A percentile compares a stretch with the other conserved stretches of the same genome.
These are phyloP conservation scores for Citrullus amarus DNA, from an alignment of 306 rosid genomes.

Conservation along the genomic window DNA sequence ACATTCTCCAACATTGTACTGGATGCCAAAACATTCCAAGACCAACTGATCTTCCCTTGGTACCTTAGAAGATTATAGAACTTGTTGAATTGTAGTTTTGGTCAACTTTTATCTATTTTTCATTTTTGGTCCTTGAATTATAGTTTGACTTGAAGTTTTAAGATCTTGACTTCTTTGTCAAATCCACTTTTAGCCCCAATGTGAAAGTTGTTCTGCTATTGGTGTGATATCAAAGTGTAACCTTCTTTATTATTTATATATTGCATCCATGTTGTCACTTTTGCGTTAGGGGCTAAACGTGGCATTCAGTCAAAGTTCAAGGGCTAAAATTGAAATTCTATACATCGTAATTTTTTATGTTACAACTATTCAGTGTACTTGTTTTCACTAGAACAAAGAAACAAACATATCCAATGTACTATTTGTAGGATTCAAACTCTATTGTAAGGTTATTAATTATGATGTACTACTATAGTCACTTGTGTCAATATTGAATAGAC, in stretches of 20 bases:
- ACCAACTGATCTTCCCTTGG: conserved; percentile 38
- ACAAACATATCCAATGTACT: too few relatives aligned
- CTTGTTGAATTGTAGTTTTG: neutral
- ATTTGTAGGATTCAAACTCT: neutral
- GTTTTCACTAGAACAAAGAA: neutral
- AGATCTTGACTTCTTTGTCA: neutral
- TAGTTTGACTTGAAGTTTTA: neutral
- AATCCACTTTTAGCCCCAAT: neutral
- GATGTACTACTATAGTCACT: neutral
- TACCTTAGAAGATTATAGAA: neutral
- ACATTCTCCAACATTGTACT: conserved; percentile 48
- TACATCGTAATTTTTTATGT: neutral
- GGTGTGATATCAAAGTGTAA: too few relatives aligned
- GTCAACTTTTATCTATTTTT: neutral
- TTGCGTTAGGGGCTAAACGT: too few relatives aligned
- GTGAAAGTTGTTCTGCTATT: neutral
- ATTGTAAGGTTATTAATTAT: neutral
- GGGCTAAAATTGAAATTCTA: neutral
- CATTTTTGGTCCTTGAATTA: neutral
- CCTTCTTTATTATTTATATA: neutral
- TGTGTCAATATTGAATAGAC: too few relatives aligned
- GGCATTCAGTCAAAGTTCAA: neutral
- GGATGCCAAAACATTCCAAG: conserved; percentile 63
- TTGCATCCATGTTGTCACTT: neutral
- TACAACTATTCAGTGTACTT: neutral